A percentile compares a stretch with the other conserved stretches of the same genome.
Conservation (phyloP, 352 stramenopile genomes). For the Pythium angustatum region DNA sequence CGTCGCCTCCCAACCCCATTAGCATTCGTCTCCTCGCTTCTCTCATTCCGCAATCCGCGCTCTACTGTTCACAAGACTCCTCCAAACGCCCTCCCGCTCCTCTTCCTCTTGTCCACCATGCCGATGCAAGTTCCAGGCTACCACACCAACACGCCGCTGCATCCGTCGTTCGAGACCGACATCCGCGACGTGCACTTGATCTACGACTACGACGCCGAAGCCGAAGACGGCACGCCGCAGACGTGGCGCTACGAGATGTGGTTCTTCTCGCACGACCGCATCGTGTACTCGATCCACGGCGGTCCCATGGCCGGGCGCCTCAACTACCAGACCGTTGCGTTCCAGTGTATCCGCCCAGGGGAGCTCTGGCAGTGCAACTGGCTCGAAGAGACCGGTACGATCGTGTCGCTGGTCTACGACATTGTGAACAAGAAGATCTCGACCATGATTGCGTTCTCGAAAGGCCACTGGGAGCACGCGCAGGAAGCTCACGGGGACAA, state of each 20-base stretch:
- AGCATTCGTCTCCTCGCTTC: too few species aligned
- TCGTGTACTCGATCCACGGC: constrained; percentile 62
- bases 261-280: constrained; percentile 57
- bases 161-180: constrained; percentile 57
- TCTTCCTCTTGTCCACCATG: constrained; percentile 1
- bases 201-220: constrained; percentile 56
- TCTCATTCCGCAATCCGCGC: constrained; percentile 2
- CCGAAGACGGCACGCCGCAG: constrained; percentile 40
- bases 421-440: constrained; percentile 52
- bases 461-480: constrained; percentile 57
- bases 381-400: constrained; percentile 59
- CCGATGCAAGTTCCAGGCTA: constrained; percentile 40
- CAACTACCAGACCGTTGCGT: constrained; percentile 61
- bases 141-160: constrained; percentile 55
- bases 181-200: constrained; percentile 55
- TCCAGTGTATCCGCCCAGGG: constrained; percentile 57
- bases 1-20: not conserved
- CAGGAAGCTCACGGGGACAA: constrained; percentile 53
- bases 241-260: constrained; percentile 70
- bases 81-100: not conserved
- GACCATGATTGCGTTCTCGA: constrained; percentile 57
- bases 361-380: constrained; percentile 66
- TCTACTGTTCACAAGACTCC: not conserved
- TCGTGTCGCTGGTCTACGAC: constrained; percentile 55
- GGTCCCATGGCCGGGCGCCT: constrained; percentile 53